These are phyloP conservation scores for Limnanthes douglasii DNA, from an alignment of 345 rosid genomes.

Conservation along the genomic window DNA sequence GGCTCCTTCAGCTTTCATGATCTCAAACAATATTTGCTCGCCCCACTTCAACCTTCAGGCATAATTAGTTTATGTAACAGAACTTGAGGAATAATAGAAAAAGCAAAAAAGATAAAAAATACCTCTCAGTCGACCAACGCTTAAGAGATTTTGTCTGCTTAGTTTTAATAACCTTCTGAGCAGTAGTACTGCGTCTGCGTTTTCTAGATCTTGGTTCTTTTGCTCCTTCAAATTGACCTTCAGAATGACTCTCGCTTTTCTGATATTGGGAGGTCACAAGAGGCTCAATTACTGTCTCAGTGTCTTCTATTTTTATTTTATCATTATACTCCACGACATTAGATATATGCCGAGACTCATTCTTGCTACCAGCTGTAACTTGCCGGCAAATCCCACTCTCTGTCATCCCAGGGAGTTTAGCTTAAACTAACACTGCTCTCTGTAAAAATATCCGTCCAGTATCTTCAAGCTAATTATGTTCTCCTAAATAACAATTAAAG, in stretches of 20 bases:
- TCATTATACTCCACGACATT: no score
- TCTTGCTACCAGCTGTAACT: no score
- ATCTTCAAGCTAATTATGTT: no score
- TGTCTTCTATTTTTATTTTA: no score
- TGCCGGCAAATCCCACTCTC: no score
- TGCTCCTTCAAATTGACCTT: conserved; percentile 11
- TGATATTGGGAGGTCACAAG: conserved; percentile 11
- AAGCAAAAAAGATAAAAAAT: neutral
- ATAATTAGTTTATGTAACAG: neutral
- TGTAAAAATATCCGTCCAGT: no score
- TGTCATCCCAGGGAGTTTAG: no score
- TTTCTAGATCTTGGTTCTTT: conserved; percentile 9
- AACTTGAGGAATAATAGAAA: neutral
- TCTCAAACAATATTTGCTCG: conserved; percentile 44
- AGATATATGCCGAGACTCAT: no score
- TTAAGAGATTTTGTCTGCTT: conserved; percentile 11
- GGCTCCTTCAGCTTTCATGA: conserved; percentile 71
- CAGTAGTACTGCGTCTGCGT: conserved; percentile 3
- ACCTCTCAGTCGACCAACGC: conserved; percentile 79
- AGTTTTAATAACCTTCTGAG: conserved; percentile 9
- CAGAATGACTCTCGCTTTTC: conserved; percentile 24
- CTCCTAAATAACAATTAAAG: no score
- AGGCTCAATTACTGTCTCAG: conserved; percentile 8
- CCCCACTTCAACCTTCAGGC: conserved; percentile 49
- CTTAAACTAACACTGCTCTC: no score